phyloP scores from a whole-genome alignment of 305 asterid species.

The Fraxinus xanthoxyloides region DNA sequence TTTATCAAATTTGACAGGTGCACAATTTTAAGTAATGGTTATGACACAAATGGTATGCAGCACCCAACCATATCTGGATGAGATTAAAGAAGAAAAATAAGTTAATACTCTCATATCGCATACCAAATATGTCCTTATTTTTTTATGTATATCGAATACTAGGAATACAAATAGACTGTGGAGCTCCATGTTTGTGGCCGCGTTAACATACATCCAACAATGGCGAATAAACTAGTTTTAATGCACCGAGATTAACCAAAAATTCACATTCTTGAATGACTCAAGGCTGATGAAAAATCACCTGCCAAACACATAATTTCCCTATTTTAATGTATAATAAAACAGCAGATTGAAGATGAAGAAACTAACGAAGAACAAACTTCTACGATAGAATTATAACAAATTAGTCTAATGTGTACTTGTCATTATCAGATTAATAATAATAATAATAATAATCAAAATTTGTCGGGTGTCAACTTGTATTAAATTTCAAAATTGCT shows the following conservation, averaged over 20 bases:
- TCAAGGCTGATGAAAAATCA: background rate
- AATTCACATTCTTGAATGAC: background rate
- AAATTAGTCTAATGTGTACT: conserved; percentile 22
- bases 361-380: conserved; percentile 24
- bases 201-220: background rate
- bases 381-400: conserved; percentile 16
- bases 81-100: background rate
- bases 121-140: background rate
- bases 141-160: background rate
- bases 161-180: background rate
- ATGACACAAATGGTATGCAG: background rate
- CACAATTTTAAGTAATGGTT: background rate
- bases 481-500: conserved; percentile 18
- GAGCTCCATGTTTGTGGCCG: background rate
- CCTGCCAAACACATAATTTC: background rate
- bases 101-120: background rate
- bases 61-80: background rate
- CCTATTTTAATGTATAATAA: background rate
- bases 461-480: conserved; percentile 1
- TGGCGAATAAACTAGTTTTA: background rate
- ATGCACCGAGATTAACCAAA: background rate
- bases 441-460: conserved; percentile 22
- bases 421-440: conserved; percentile 18
- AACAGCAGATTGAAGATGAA: background rate
- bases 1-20: background rate